These are phyloP conservation scores for Globisporangium viniferum DNA, from an alignment of 352 stramenopile species.

Conservation along the genomic window DNA sequence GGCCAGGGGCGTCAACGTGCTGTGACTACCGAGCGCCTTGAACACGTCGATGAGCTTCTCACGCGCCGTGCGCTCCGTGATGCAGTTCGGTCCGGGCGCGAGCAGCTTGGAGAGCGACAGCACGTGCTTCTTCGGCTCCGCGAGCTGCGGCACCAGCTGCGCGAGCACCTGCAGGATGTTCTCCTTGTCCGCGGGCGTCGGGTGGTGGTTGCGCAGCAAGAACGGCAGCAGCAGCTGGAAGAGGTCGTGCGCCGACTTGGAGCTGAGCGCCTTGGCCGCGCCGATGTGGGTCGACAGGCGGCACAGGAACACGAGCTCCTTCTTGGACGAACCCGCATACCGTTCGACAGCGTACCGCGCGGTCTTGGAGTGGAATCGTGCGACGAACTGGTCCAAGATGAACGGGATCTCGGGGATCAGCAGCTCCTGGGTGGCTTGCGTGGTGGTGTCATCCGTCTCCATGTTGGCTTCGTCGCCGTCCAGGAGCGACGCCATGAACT, in stretches of 20 bases:
- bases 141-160: slow-evolving; percentile 72
- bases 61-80: slow-evolving; percentile 55
- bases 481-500: slow-evolving; percentile 78
- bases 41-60: slow-evolving; percentile 73
- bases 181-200: slow-evolving; percentile 68
- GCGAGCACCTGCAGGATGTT: slow-evolving; percentile 77
- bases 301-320: slow-evolving; percentile 80
- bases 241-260: slow-evolving; percentile 59
- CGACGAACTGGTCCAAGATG: slow-evolving; percentile 75
- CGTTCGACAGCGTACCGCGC: slow-evolving; percentile 70
- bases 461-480: slow-evolving; percentile 55
- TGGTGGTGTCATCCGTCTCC: slow-evolving; percentile 22
- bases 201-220: slow-evolving; percentile 78
- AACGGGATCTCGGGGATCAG: slow-evolving; percentile 77
- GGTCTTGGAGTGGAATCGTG: slow-evolving; percentile 77
- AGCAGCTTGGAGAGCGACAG: slow-evolving; percentile 73
- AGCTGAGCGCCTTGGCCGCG: slow-evolving; percentile 12
- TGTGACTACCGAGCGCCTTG: slow-evolving; percentile 48
- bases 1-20: slow-evolving; percentile 27
- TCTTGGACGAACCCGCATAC: slow-evolving; percentile 77
- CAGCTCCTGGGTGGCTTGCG: slow-evolving; percentile 9
- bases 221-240: slow-evolving; percentile 86
- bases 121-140: slow-evolving; percentile 72
- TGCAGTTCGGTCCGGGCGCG: slow-evolving; percentile 68
- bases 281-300: slow-evolving; percentile 67